Conservation (phyloP, 169 alveolate genomes). For the Plasmodium sp. region DNA sequence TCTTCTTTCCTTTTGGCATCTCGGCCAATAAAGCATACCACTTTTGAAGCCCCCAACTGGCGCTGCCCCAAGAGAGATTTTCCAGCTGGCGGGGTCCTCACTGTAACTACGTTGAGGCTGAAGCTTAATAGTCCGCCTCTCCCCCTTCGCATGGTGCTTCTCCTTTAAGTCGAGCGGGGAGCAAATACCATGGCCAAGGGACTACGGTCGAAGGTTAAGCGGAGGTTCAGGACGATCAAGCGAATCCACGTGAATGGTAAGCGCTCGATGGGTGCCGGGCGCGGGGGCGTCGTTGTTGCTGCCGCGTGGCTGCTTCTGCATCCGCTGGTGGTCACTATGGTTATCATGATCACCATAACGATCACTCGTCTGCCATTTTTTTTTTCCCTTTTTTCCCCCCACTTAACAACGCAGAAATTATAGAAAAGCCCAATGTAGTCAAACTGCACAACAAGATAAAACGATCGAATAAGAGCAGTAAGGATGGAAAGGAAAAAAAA, state of each 20-base stretch:
- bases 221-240: slow-evolving; percentile 85
- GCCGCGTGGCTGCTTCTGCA: background rate
- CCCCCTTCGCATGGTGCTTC: no score
- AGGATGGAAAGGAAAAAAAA: background rate
- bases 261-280: background rate
- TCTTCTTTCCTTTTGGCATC: background rate
- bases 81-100: background rate
- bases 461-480: slow-evolving; percentile 23
- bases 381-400: background rate
- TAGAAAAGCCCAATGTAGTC: slow-evolving; percentile 38
- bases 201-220: slow-evolving; percentile 82
- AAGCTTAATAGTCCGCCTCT: background rate
- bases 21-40: background rate
- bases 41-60: background rate
- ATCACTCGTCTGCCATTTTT: background rate
- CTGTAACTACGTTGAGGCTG: background rate
- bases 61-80: background rate
- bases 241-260: slow-evolving; percentile 83
- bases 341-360: background rate
- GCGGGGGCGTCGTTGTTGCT: background rate
- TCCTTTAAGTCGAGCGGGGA: background rate
- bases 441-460: slow-evolving; percentile 38
- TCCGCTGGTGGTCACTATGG: background rate
- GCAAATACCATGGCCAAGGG: slow-evolving; percentile 82
- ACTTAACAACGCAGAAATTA: slow-evolving; percentile 7